Conservation (phyloP, 306 rosid species). For the Dalbergia cochinchinensis region DNA sequence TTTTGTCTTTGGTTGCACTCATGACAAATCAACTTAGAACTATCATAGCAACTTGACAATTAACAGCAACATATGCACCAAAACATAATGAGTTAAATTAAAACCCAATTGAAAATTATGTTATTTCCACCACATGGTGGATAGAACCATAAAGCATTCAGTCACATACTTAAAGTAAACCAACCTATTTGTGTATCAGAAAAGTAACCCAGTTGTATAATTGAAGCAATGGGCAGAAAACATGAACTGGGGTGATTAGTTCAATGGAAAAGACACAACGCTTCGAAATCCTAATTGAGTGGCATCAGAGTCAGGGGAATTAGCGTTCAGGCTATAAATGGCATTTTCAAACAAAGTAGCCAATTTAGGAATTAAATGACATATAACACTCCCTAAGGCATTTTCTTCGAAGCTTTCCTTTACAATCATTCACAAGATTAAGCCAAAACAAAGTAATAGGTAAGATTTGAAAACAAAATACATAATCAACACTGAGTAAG, state of each 20-base stretch:
- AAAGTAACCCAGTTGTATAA: slow-evolving; percentile 38
- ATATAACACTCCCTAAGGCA: slow-evolving; percentile 14
- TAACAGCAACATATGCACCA: no score
- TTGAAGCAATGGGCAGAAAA: not conserved
- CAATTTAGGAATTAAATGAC: slow-evolving; percentile 44
- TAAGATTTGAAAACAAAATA: no score
- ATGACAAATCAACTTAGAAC: no score
- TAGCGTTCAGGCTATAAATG: slow-evolving; percentile 89
- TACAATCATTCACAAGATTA: not conserved
- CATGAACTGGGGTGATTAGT: not conserved
- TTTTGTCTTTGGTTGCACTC: no score
- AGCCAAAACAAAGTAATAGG: not conserved
- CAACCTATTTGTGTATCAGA: not conserved
- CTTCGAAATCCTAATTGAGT: no score
- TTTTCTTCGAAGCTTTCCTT: slow-evolving; percentile 17
- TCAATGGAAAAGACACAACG: not conserved
- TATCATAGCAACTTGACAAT: no score
- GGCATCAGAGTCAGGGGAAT: slow-evolving; percentile 16
- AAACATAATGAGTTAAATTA: slow-evolving; percentile 20
- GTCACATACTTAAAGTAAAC: not conserved
- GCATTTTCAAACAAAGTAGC: slow-evolving; percentile 36
- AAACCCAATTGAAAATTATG: slow-evolving; percentile 10
- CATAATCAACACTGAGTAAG: no score
- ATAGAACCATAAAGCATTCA: slow-evolving; percentile 7
- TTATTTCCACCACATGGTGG: not conserved